These are phyloP conservation scores for Betula pendula DNA, from an alignment of 306 rosid species.

Conservation along the genomic window DNA sequence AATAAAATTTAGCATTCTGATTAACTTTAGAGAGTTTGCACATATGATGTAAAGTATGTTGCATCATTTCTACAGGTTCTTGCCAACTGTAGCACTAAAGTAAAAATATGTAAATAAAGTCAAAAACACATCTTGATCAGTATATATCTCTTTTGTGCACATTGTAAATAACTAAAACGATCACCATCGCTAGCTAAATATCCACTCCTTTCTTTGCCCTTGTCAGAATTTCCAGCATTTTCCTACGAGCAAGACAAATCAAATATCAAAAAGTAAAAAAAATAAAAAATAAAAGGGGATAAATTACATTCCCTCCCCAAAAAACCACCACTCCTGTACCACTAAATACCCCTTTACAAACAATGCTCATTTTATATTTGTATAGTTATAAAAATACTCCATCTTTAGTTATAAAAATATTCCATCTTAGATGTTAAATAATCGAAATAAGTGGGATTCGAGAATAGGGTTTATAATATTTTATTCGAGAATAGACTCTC, in stretches of 20 bases:
- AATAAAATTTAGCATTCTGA: too few species aligned
- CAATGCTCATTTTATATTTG: too few species aligned
- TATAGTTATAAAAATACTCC: too few species aligned
- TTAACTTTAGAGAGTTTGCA: background rate
- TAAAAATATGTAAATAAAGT: background rate
- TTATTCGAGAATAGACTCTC: too few species aligned
- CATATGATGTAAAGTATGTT: background rate
- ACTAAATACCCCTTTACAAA: too few species aligned
- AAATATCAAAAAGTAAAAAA: background rate
- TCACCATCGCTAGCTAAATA: conserved; percentile 38
- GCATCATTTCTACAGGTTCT: background rate
- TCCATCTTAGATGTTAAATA: too few species aligned
- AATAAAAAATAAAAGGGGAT: background rate
- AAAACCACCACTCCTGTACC: too few species aligned
- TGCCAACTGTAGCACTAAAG: background rate
- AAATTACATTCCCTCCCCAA: too few species aligned
- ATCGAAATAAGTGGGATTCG: too few species aligned
- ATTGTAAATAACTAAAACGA: conserved; percentile 12
- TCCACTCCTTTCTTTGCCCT: conserved; percentile 35
- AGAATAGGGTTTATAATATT: too few species aligned
- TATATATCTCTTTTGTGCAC: conserved; percentile 1
- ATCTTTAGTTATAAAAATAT: too few species aligned
- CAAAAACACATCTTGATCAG: conserved; percentile 20
- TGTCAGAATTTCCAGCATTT: conserved; percentile 49
- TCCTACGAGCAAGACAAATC: conserved; percentile 44